These are phyloP conservation scores for Emydomyces testavorans DNA, from an alignment of 2,329 filamentous ascomycete genomes.

Conservation along the genomic window DNA sequence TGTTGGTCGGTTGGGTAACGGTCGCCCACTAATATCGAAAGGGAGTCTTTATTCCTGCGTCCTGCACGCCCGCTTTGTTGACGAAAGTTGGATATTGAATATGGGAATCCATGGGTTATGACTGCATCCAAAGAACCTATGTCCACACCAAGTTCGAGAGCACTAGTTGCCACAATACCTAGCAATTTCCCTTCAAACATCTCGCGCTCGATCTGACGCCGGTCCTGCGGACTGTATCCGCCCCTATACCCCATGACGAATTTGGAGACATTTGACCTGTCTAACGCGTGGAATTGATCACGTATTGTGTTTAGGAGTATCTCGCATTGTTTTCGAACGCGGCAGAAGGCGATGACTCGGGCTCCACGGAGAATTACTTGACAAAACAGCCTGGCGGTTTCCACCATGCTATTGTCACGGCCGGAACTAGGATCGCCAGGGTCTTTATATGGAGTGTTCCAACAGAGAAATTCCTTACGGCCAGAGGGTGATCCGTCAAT, in stretches of 20 bases:
- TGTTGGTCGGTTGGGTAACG: conserved; percentile 84
- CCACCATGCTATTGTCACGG: conserved; percentile 66
- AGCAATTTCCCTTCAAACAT: conserved; percentile 95
- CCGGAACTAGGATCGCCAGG: conserved; percentile 77
- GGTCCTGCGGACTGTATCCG: conserved; percentile 84
- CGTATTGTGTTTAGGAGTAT: conserved; percentile 68
- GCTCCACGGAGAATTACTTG: conserved; percentile 80
- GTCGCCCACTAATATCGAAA: conserved; percentile 82
- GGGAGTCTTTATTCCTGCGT: conserved; percentile 79
- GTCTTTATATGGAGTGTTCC: conserved; percentile 94
- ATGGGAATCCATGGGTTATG: conserved; percentile 86
- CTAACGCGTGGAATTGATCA: conserved; percentile 60
- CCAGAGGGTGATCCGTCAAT: conserved; percentile 89
- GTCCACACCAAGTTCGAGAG: conserved; percentile 85
- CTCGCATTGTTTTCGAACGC: conserved; percentile 80
- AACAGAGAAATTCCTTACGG: conserved; percentile 88
- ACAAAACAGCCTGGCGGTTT: conserved; percentile 84
- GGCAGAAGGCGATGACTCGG: conserved; percentile 83
- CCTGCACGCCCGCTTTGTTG: conserved; percentile 93
- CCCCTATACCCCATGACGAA: conserved; percentile 93
- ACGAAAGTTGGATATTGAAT: conserved; percentile 84
- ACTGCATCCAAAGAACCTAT: conserved; percentile 92
- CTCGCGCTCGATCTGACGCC: conserved; percentile 76
- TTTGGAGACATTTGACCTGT: conserved; percentile 60
- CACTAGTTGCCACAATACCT: conserved; percentile 87